Evolutionary conservation across 768 basidiomycete genomes (phyloP).

Genomic region (Amylocystis lapponica): DNA sequence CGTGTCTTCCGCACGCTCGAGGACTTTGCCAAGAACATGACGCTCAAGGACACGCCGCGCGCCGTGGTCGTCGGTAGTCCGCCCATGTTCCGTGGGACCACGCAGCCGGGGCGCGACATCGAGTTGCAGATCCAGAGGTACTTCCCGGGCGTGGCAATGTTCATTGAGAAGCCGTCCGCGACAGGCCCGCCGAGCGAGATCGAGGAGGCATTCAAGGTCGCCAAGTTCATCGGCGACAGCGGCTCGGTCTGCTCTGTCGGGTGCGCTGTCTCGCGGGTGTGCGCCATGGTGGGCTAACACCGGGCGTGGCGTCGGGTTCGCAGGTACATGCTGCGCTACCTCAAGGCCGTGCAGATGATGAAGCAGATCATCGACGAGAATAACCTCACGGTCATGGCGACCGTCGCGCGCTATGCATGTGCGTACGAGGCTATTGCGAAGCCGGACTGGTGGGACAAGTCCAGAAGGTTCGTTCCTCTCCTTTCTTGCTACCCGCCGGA

Average conservation of each 20-base stretch:
- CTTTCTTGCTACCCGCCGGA: background rate
- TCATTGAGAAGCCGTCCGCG: conserved; percentile 90
- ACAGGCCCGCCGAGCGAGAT: conserved; percentile 72
- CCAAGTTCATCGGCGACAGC: conserved; percentile 62
- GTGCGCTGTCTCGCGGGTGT: conserved; percentile 34
- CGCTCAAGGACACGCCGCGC: conserved; percentile 60
- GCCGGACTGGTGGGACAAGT: conserved; percentile 92
- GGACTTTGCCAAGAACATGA: conserved; percentile 72
- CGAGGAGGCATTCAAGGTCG: conserved; percentile 62
- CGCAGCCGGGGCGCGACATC: conserved; percentile 70
- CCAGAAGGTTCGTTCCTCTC: conserved; percentile 51
- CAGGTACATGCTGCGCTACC: conserved; percentile 91
- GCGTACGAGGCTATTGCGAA: conserved; percentile 79
- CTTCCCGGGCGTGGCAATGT: conserved; percentile 86
- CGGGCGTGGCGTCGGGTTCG: background rate
- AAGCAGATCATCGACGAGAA: conserved; percentile 94
- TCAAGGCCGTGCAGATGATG: conserved; percentile 94
- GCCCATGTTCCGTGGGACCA: conserved; percentile 87
- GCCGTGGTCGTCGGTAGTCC: conserved; percentile 88
- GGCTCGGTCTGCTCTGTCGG: conserved; percentile 85
- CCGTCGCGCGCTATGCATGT: conserved; percentile 90
- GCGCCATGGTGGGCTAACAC: too few relatives aligned
- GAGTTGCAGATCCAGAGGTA: conserved; percentile 82
- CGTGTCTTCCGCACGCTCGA: conserved; percentile 79
- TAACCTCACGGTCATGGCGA: conserved; percentile 91